Percentiles rank a stretch among this genome's conserved stretches.
Conservation (phyloP, 495 filamentous ascomycete species). For the Podospora pseudopauciseta region DNA sequence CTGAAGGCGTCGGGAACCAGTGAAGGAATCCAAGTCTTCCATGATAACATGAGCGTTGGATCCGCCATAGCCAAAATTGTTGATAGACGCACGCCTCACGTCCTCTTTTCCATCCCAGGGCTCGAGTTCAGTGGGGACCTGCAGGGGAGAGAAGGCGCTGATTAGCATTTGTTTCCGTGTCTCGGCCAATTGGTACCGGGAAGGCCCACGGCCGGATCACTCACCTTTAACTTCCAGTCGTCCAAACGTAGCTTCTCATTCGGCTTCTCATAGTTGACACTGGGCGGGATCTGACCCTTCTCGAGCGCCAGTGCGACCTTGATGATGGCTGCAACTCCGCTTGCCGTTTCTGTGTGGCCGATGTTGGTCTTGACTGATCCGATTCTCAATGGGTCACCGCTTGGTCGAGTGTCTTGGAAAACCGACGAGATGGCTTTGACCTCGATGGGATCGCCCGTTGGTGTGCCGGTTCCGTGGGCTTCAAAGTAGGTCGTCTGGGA, state of each 20-base stretch:
- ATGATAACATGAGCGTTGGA: conserved; percentile 29
- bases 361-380: conserved; percentile 44
- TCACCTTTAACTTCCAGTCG: conserved; percentile 37
- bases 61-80: conserved; percentile 30
- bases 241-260: conserved; percentile 41
- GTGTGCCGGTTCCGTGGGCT: conserved; percentile 55
- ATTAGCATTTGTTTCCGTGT: neutral
- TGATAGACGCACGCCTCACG: conserved; percentile 22
- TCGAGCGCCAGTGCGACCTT: conserved; percentile 43
- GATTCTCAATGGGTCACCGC: conserved; percentile 37
- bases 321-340: conserved; percentile 46
- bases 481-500: conserved; percentile 47
- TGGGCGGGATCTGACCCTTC: conserved; percentile 43
- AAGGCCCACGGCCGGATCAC: neutral
- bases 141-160: neutral
- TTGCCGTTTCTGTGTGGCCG: conserved; percentile 42
- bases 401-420: conserved; percentile 32
- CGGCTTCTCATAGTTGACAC: conserved; percentile 39
- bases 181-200: neutral
- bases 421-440: conserved; percentile 42
- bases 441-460: conserved; percentile 57
- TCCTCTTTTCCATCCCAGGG: conserved; percentile 20
- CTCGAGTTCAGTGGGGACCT: conserved; percentile 23
- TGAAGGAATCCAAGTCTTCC: conserved; percentile 19
- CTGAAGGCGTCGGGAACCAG: conserved; percentile 1